Percentiles rank a stretch among this genome's conserved stretches.
Evolutionary conservation across 2,329 filamentous ascomycete species (phyloP).

Genomic region (Trichoderma polysporum): DNA sequence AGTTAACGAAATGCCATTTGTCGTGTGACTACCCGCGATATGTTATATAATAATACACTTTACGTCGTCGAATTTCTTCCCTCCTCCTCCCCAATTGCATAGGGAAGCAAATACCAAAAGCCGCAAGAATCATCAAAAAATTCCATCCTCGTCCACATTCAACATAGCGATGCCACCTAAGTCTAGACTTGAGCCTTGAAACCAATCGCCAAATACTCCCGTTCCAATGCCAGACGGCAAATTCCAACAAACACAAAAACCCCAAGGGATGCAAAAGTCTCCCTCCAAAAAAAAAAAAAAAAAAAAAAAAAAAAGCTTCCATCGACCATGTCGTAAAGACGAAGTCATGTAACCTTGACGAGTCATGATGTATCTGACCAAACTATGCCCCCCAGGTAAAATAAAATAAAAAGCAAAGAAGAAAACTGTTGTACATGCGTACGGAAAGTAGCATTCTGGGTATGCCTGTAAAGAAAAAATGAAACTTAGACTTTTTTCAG

Average conservation of each 20-base stretch:
- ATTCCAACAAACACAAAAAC: neutral
- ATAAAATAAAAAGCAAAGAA: neutral
- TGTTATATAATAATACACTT: slow-evolving; percentile 15
- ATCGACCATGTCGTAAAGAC: slow-evolving; percentile 3
- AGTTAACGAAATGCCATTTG: neutral
- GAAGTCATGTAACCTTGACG: neutral
- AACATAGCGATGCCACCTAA: neutral
- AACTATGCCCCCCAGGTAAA: neutral
- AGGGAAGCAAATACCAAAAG: neutral
- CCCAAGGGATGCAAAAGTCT: neutral
- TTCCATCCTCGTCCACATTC: neutral
- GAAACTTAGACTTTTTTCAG: neutral
- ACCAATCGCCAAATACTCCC: slow-evolving; percentile 9
- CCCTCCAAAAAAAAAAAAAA: neutral
- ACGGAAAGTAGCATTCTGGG: neutral
- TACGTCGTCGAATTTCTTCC: neutral
- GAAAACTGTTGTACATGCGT: neutral
- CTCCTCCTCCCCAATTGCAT: neutral
- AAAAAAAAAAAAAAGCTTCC: neutral
- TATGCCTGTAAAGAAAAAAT: neutral
- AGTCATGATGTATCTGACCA: slow-evolving; percentile 3
- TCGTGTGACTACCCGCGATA: slow-evolving; percentile 1
- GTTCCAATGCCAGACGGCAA: slow-evolving; percentile 10
- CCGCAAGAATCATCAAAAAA: neutral
- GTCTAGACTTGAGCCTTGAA: slow-evolving; percentile 1